Evolutionary conservation across 2,329 filamentous ascomycete species (phyloP), one percentile per base, ranked within the genome.

Genomic region (Endoconidiophora polonica): DNA sequence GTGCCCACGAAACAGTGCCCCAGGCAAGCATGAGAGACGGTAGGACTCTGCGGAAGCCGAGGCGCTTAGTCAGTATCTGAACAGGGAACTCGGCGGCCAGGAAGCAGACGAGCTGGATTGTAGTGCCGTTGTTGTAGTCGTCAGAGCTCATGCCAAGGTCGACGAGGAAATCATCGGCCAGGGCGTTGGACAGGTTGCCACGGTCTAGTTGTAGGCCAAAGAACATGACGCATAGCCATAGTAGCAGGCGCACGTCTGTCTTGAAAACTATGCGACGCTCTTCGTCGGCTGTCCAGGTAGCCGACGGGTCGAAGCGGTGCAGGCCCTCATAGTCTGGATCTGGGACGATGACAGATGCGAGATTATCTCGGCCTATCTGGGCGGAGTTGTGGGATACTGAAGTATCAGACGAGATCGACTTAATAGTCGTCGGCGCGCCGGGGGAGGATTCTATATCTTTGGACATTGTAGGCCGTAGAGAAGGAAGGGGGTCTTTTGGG

Each of bases 121-220:
- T 76, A 22, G 68, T 72, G 50, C 74, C 73, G 57, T 76, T 69
- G 55, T 77, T 77, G 58, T 75, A 77, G 53, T 76, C 70, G 58
- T 74, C 66, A 7, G 65, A 69, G 0, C 59, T 68, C 51, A 73
- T 52, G 0, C 62, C 58, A 24, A 72, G 59, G 50, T 79, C 79
- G 44, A 60, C 63, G 6, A 83, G 66, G 57, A 83, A 67, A 56
- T 77, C 74, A 58, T 81, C 78, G 1, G 74, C 76, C 26, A 77
- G 63, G 2, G 77, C 78, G 56, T 79, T 78, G 49, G 67, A 68
- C 58, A 82, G 63, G 57, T 82, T 82, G 47, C 76, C 76, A 44
- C 79, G 67, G 58, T 81, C 77, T 5, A 81, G 63, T 58, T 81
- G 76, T 3, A 81, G 65, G 0, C 74, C 74, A 51, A 81, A 79